Evolutionary conservation across 1,284 basidiomycete species (phyloP).

Genomic region (Ceratorhiza oryzae-sativae): DNA sequence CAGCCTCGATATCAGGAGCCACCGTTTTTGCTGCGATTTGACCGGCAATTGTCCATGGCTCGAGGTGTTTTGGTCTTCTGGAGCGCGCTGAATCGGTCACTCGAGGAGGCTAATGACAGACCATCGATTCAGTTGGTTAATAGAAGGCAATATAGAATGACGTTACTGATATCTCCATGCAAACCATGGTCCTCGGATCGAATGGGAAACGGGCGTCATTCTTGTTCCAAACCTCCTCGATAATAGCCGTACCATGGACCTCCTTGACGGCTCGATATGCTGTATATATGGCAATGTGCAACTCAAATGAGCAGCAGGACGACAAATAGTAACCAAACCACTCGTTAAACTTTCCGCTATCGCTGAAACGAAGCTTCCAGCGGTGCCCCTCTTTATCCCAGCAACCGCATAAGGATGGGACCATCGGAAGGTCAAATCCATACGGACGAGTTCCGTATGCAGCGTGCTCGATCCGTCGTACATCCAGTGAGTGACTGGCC

Average conservation of each 20-base stretch:
- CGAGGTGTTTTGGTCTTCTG: neutral
- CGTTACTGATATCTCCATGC: neutral
- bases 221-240: constrained; percentile 15
- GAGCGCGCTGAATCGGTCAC: neutral
- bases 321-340: neutral
- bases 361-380: neutral
- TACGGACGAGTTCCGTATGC: neutral
- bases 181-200: constrained; percentile 1
- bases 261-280: neutral
- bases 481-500: neutral
- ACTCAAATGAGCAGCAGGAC: constrained; percentile 4
- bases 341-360: neutral
- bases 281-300: constrained; percentile 16
- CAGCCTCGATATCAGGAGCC: too few species aligned
- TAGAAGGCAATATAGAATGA: neutral
- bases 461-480: neutral
- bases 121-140: neutral
- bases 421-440: constrained; percentile 5
- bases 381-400: neutral
- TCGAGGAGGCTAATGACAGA: neutral
- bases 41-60: neutral
- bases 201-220: neutral
- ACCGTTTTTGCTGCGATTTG: neutral
- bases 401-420: constrained; percentile 13
- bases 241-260: constrained; percentile 9